Evolutionary conservation across 2,329 filamentous ascomycete genomes (phyloP).

Genomic region (Paraconiothyrium sp.): DNA sequence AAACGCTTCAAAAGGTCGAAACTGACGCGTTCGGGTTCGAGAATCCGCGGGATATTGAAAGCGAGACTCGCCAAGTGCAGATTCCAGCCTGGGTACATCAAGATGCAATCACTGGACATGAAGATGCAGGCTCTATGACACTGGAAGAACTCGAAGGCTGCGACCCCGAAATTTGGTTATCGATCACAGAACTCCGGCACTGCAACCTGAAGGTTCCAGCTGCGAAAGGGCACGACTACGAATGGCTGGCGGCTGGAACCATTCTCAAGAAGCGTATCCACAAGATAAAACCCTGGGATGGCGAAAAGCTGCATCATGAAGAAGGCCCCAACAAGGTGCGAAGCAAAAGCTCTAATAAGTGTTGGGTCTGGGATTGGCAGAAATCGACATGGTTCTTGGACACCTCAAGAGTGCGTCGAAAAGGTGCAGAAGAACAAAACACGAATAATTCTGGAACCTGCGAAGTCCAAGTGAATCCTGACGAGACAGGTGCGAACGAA

Average conservation of each 20-base stretch:
- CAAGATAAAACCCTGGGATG: constrained; percentile 28
- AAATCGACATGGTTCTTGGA: too few species aligned
- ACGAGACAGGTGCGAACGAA: too few species aligned
- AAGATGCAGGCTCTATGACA: constrained; percentile 5
- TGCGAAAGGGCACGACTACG: constrained; percentile 22
- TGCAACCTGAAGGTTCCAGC: constrained; percentile 15
- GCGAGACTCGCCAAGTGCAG: not conserved
- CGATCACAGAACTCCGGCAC: constrained; percentile 21
- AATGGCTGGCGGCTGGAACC: constrained; percentile 26
- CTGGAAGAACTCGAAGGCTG: constrained; percentile 4
- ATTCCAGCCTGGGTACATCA: constrained; percentile 25
- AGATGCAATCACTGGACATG: not conserved
- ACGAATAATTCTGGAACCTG: too few species aligned
- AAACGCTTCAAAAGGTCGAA: not conserved
- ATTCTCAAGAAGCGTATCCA: constrained; percentile 20
- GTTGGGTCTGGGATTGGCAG: too few species aligned
- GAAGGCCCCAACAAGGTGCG: too few species aligned
- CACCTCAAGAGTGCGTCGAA: too few species aligned
- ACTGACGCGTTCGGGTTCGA: too few species aligned
- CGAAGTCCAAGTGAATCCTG: too few species aligned
- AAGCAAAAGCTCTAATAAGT: too few species aligned
- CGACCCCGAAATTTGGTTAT: constrained; percentile 21
- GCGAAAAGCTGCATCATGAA: constrained; percentile 14
- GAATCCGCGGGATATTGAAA: not conserved
- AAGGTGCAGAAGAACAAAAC: too few species aligned